Evolutionary conservation across 345 rosid species (phyloP).

Genomic region (Citrus glauca): DNA sequence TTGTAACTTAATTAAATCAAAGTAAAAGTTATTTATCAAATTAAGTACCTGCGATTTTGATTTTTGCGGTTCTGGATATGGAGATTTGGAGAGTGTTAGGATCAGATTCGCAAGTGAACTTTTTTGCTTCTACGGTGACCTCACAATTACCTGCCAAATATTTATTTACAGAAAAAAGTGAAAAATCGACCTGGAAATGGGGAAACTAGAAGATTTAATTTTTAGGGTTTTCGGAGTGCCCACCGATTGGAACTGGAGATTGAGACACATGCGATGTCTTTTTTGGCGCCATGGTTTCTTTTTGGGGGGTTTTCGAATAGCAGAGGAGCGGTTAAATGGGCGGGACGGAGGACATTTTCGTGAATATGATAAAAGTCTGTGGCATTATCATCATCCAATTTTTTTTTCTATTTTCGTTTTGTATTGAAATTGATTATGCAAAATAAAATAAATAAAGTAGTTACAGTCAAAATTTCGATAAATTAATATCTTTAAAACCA

Average conservation of each 20-base stretch:
- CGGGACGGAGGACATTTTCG: background rate
- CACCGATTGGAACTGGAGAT: conserved; percentile 51
- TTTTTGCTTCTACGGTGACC: conserved; percentile 43
- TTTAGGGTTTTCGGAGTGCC: background rate
- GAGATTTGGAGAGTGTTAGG: conserved; percentile 39
- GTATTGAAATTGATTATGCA: too few species aligned
- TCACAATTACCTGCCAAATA: conserved; percentile 50
- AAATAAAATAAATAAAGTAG: too few species aligned
- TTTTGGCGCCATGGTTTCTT: conserved; percentile 40
- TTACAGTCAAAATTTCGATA: too few species aligned
- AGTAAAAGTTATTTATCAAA: too few species aligned
- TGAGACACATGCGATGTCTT: conserved; percentile 14
- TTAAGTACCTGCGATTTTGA: conserved; percentile 43
- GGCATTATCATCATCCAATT: too few species aligned
- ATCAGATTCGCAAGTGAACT: conserved; percentile 37
- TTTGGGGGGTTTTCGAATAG: conserved; percentile 11
- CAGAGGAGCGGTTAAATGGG: background rate
- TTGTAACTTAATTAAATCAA: too few species aligned
- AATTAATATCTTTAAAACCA: too few species aligned
- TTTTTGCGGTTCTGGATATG: conserved; percentile 27
- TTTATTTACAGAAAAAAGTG: background rate
- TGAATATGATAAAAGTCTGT: background rate
- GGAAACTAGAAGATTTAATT: background rate
- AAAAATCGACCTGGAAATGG: background rate
- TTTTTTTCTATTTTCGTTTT: too few species aligned